phyloP scores from a whole-genome alignment of 148 eudicot species.

The Chenopodium suecicum region DNA sequence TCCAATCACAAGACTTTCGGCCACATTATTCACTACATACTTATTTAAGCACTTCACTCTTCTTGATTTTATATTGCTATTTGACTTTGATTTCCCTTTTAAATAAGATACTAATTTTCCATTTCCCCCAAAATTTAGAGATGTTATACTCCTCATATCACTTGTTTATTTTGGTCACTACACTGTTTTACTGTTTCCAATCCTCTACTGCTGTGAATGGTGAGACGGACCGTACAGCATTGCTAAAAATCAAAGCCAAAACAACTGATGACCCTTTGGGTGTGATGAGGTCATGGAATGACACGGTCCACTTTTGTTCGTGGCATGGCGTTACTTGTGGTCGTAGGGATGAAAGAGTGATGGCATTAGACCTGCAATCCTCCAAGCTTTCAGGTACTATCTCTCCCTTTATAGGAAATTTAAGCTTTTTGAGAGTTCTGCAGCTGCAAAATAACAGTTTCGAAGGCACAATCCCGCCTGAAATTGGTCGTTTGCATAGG shows the following conservation, averaged over 20 bases:
- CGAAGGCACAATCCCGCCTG: slow-evolving; percentile 16
- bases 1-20: not conserved
- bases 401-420: slow-evolving; percentile 24
- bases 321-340: too few species aligned
- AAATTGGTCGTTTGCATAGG: slow-evolving; percentile 16
- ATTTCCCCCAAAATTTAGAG: too few species aligned
- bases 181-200: too few species aligned
- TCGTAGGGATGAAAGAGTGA: not conserved
- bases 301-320: too few species aligned
- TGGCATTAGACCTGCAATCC: not conserved
- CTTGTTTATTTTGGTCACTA: too few species aligned
- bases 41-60: not conserved
- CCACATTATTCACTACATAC: not conserved
- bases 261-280: too few species aligned
- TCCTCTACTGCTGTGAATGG: too few species aligned
- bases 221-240: too few species aligned
- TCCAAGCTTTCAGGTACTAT: slow-evolving; percentile 15
- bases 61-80: not conserved
- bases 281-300: too few species aligned
- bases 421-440: slow-evolving; percentile 8
- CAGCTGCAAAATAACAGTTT: slow-evolving; percentile 23
- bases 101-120: not conserved
- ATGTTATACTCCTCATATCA: not conserved
- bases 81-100: not conserved
- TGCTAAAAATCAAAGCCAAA: too few species aligned